Evolutionary conservation across 148 eudicot genomes (phyloP).

Genomic region (Linanthus parryae): DNA sequence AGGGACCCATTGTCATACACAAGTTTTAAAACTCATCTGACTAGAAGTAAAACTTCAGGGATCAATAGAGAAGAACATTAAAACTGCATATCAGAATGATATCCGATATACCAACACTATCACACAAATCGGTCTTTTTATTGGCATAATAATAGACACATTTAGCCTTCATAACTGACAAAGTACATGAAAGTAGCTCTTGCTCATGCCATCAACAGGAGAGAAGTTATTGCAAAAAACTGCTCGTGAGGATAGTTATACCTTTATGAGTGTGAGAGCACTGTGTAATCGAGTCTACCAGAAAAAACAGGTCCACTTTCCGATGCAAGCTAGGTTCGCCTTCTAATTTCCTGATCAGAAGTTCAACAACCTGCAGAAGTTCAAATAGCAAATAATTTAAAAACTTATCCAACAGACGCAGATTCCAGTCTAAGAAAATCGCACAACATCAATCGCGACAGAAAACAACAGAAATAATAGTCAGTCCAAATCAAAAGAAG

Average conservation of each 20-base stretch:
- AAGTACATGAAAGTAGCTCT: too few species aligned
- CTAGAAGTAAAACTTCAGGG: too few species aligned
- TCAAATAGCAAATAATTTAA: neutral
- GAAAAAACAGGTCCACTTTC: conserved; percentile 85
- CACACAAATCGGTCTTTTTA: too few species aligned
- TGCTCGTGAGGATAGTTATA: conserved; percentile 9
- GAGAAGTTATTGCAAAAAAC: neutral
- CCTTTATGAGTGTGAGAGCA: conserved; percentile 93
- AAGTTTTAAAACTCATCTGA: too few species aligned
- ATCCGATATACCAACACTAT: too few species aligned
- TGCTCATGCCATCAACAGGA: neutral
- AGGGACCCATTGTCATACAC: too few species aligned
- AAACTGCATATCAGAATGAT: too few species aligned
- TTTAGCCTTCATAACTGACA: too few species aligned
- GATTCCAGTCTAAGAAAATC: neutral
- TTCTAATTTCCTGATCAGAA: conserved; percentile 77
- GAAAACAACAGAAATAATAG: neutral
- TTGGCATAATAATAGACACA: too few species aligned
- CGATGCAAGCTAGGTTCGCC: conserved; percentile 72
- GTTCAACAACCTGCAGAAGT: conserved; percentile 76
- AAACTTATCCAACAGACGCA: neutral
- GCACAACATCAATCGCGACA: neutral
- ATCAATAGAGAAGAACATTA: too few species aligned
- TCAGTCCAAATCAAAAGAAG: too few species aligned
- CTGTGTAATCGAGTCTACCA: conserved; percentile 96